Conservation (phyloP, 2,329 filamentous ascomycete genomes). For the Elsinoe australis region DNA sequence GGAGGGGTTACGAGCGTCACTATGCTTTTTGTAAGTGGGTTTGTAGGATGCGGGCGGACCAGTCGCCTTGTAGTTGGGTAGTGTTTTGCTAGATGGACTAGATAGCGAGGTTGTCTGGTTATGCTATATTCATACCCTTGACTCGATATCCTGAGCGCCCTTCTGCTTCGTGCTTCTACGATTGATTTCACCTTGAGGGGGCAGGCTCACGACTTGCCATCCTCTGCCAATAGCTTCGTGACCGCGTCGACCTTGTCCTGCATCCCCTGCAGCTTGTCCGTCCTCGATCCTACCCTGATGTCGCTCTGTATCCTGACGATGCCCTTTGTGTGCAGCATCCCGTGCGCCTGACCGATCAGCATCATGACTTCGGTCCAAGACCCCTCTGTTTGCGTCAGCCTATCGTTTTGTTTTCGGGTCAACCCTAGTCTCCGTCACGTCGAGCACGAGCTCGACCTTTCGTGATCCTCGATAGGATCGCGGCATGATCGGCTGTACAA, state of each 20-base stretch:
- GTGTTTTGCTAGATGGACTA: no score
- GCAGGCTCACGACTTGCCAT: slow-evolving; percentile 19
- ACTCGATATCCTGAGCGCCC: not conserved
- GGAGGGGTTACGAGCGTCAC: no score
- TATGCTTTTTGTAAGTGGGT: not conserved
- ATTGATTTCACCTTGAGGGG: no score
- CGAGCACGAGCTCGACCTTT: no score
- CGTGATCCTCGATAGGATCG: no score
- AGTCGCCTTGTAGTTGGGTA: not conserved
- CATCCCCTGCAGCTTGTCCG: slow-evolving; percentile 75
- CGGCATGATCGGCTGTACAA: no score
- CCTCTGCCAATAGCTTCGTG: slow-evolving; percentile 42
- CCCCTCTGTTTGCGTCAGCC: no score
- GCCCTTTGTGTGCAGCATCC: slow-evolving; percentile 67
- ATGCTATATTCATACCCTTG: not conserved
- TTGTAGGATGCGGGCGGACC: not conserved
- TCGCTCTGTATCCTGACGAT: slow-evolving; percentile 78
- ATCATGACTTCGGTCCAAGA: slow-evolving; percentile 82
- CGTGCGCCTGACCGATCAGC: slow-evolving; percentile 79
- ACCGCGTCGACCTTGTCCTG: slow-evolving; percentile 68
- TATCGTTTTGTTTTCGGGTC: no score
- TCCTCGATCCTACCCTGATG: slow-evolving; percentile 77
- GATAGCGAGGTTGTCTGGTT: not conserved
- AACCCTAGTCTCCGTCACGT: no score
- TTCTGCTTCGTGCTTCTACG: no score